phyloP scores from a whole-genome alignment of 1,284 basidiomycete genomes.

The Cryptococcus hybrid region DNA sequence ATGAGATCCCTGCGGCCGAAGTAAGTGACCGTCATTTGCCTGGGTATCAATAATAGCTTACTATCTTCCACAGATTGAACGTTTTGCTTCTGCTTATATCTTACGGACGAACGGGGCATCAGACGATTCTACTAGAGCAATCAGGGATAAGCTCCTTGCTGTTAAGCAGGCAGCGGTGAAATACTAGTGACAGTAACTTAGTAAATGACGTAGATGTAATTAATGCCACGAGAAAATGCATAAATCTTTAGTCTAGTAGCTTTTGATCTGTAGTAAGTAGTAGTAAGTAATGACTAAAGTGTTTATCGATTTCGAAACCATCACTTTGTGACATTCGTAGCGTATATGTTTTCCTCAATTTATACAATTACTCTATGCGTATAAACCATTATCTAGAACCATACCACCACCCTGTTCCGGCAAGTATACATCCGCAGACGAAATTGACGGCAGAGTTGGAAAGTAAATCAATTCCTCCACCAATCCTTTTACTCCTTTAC shows the following conservation, averaged over 20 bases:
- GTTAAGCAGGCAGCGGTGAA: conserved; percentile 34
- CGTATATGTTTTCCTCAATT: background rate
- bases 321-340: background rate
- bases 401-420: conserved; percentile 30
- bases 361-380: background rate
- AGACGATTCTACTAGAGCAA: conserved; percentile 23
- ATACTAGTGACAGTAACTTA: conserved; percentile 13
- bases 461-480: conserved; percentile 64
- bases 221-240: too few species aligned
- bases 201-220: too few species aligned
- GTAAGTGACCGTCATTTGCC: conserved; percentile 15
- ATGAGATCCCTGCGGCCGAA: conserved; percentile 38
- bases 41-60: background rate
- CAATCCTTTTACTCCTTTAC: conserved; percentile 59
- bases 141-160: conserved; percentile 29
- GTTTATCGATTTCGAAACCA: background rate
- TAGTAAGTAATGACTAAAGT: too few species aligned
- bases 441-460: conserved; percentile 58
- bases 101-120: conserved; percentile 21
- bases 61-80: conserved; percentile 25
- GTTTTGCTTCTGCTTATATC: conserved; percentile 39
- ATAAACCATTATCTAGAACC: conserved; percentile 1
- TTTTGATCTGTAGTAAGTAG: too few species aligned
- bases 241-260: too few species aligned
- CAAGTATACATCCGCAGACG: conserved; percentile 29